A percentile compares a stretch with the other conserved stretches of the same genome.
Conservation (phyloP, 1,139 yeast genomes). For the Zygosaccharomyces pseudobailii region DNA sequence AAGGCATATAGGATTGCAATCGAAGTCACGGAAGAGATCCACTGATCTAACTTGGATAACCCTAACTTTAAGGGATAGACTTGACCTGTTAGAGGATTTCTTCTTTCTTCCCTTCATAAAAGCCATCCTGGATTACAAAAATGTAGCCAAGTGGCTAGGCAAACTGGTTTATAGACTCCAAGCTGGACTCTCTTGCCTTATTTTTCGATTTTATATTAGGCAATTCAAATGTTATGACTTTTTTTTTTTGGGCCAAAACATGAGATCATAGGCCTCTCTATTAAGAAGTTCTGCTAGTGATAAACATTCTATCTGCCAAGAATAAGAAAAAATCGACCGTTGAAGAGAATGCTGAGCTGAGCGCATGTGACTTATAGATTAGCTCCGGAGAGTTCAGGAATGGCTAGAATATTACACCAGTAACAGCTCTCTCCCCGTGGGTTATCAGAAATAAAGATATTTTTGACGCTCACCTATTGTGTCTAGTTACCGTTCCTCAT, state of each 20-base stretch:
- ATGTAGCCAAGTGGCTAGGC: not conserved
- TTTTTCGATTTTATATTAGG: not conserved
- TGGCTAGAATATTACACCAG: too few relatives aligned
- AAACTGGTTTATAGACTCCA: not conserved
- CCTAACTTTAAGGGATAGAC: conserved; percentile 21
- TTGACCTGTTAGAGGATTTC: conserved; percentile 12
- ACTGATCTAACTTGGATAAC: conserved; percentile 24
- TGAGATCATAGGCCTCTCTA: not conserved
- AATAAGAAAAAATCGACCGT: not conserved
- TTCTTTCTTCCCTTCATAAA: conserved; percentile 19
- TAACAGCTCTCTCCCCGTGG: too few relatives aligned
- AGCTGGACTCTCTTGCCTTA: not conserved
- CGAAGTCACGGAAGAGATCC: conserved; percentile 23
- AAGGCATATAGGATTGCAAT: conserved; percentile 30
- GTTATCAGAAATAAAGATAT: too few relatives aligned
- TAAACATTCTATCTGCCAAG: conserved; percentile 3
- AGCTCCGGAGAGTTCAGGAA: not conserved
- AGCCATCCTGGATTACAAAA: conserved; percentile 13
- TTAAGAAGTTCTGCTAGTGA: not conserved
- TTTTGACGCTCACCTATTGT: too few relatives aligned
- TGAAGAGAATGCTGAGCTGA: not conserved
- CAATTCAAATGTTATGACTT: not conserved
- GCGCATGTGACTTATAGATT: not conserved
- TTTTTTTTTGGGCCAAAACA: not conserved
- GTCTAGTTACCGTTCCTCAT: too few relatives aligned